Percentiles rank a stretch among this genome's conserved stretches.
These are phyloP conservation scores for Paxillus involutus DNA, from an alignment of 768 basidiomycete genomes.

Conservation along the genomic window DNA sequence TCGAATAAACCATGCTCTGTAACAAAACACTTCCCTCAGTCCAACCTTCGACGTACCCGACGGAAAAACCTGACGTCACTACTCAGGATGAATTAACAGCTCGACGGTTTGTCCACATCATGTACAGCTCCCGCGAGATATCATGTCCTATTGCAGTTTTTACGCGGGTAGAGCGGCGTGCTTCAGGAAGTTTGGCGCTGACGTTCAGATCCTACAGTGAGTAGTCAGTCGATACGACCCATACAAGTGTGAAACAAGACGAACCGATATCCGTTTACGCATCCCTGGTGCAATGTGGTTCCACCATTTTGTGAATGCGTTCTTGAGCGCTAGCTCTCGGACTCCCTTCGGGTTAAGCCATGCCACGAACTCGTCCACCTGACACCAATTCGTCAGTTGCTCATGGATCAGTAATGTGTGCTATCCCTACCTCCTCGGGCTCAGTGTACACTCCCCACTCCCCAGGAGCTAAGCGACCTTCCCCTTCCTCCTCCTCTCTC, in stretches of 20 bases:
- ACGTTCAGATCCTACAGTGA: conserved; percentile 61
- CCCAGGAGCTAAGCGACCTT: conserved; percentile 65
- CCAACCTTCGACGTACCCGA: neutral
- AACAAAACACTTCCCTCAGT: neutral
- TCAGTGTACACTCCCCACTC: conserved; percentile 94
- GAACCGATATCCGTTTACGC: conserved; percentile 69
- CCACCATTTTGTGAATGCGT: conserved; percentile 80
- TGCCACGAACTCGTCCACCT: conserved; percentile 81
- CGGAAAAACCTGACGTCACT: neutral
- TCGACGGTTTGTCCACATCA: conserved; percentile 85
- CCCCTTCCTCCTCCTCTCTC: conserved; percentile 79
- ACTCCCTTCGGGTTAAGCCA: conserved; percentile 95
- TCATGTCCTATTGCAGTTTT: conserved; percentile 60
- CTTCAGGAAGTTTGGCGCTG: conserved; percentile 72
- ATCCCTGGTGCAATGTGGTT: conserved; percentile 78
- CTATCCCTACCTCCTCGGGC: conserved; percentile 69
- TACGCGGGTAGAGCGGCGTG: conserved; percentile 73
- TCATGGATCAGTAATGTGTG: neutral
- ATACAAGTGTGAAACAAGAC: conserved; percentile 27
- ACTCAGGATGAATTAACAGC: conserved; percentile 44
- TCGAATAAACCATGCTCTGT: conserved; percentile 4
- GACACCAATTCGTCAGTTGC: conserved; percentile 10
- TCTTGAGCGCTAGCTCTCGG: conserved; percentile 81
- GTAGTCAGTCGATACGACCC: conserved; percentile 9
- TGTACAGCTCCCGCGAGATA: conserved; percentile 77